These are phyloP conservation scores for Drosera spatulata DNA, from an alignment of 179 eudicot genomes.

Conservation along the genomic window DNA sequence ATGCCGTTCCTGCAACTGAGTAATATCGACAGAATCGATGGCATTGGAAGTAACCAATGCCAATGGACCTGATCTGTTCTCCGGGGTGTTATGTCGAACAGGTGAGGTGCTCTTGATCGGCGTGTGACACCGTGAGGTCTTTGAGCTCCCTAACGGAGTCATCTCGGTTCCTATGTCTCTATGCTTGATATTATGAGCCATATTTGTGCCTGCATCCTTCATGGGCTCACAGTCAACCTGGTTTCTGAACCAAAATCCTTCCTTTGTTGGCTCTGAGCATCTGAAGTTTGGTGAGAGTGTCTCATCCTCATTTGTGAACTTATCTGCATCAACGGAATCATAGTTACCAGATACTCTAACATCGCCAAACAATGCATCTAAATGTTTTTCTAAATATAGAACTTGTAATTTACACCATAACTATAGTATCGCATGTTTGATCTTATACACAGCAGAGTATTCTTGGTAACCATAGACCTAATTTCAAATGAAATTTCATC, in stretches of 20 bases:
- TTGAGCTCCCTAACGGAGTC: slow-evolving; percentile 84
- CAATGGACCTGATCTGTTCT: slow-evolving; percentile 52
- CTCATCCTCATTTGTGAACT: slow-evolving; percentile 50
- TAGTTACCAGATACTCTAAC: too few relatives aligned
- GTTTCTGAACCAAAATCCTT: slow-evolving; percentile 49
- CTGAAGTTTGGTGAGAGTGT: slow-evolving; percentile 20
- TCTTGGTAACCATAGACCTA: too few relatives aligned
- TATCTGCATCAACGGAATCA: slow-evolving; percentile 40
- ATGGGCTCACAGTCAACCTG: slow-evolving; percentile 19
- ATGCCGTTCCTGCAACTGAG: slow-evolving; percentile 49
- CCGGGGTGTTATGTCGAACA: slow-evolving; percentile 72
- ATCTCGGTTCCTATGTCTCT: slow-evolving; percentile 82
- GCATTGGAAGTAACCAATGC: slow-evolving; percentile 10
- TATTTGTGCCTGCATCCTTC: slow-evolving; percentile 34
- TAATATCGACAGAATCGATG: slow-evolving; percentile 23
- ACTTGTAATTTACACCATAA: too few relatives aligned
- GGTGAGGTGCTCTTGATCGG: slow-evolving; percentile 72
- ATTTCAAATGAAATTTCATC: too few relatives aligned
- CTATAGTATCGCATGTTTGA: too few relatives aligned
- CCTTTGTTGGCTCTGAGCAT: slow-evolving; percentile 50
- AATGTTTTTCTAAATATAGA: too few relatives aligned
- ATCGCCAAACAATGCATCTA: too few relatives aligned
- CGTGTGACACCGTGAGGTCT: slow-evolving; percentile 70
- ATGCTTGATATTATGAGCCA: slow-evolving; percentile 38
- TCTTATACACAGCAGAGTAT: too few relatives aligned